Evolutionary conservation across 768 basidiomycete genomes (phyloP).

Genomic region (Crucibulum laeve): DNA sequence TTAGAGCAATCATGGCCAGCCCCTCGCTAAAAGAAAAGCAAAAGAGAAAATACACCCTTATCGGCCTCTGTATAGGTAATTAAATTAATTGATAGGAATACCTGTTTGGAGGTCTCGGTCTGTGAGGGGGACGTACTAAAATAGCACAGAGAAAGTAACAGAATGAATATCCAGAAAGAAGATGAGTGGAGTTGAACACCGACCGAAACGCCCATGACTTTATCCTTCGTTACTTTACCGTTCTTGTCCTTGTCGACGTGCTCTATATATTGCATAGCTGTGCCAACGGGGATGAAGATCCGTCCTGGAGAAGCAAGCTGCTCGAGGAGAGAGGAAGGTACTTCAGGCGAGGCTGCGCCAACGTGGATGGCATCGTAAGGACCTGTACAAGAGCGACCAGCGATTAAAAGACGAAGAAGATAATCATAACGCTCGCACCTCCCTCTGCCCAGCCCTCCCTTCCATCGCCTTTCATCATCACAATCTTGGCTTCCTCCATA

Average conservation of each 20-base stretch:
- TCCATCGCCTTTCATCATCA: conserved; percentile 76
- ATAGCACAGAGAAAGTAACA: not conserved
- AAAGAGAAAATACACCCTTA: not conserved
- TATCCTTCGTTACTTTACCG: conserved; percentile 59
- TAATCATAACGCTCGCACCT: conserved; percentile 13
- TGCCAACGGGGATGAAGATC: conserved; percentile 94
- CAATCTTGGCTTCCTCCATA: conserved; percentile 50
- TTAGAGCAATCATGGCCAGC: too few species aligned
- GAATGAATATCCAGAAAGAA: too few species aligned
- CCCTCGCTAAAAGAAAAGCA: too few species aligned
- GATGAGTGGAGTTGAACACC: too few species aligned
- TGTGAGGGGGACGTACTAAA: not conserved
- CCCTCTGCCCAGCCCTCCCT: conserved; percentile 50
- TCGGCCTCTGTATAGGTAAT: too few species aligned
- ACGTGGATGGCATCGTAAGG: conserved; percentile 90
- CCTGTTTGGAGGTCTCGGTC: not conserved
- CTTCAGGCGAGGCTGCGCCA: conserved; percentile 79
- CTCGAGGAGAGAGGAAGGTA: conserved; percentile 69
- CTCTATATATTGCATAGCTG: conserved; percentile 51
- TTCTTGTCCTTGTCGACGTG: conserved; percentile 75
- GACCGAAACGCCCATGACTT: conserved; percentile 84
- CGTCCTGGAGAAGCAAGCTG: conserved; percentile 74
- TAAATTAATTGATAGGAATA: conserved; percentile 8
- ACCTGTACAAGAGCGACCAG: conserved; percentile 23
- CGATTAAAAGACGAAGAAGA: conserved; percentile 1